Evolutionary conservation across 176 grass and related monocot genomes (phyloP).

Genomic region (Carex littledalei): DNA sequence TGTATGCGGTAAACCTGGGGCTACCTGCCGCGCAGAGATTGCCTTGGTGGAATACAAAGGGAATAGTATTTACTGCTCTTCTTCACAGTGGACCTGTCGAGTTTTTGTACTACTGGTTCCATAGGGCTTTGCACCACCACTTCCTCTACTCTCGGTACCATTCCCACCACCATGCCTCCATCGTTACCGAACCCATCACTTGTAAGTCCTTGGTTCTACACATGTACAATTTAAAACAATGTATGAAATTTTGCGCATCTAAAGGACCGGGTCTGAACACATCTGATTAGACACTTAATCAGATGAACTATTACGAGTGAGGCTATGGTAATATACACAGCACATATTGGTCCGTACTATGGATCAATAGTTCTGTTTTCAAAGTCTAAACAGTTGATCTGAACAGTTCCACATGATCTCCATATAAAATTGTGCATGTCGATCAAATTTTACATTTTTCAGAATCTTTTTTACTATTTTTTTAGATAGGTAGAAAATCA

Average conservation of each 20-base stretch:
- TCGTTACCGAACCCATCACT: constrained; percentile 87
- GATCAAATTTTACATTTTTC: too few species aligned
- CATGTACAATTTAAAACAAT: background rate
- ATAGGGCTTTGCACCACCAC: constrained; percentile 84
- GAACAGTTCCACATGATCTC: too few species aligned
- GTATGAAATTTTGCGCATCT: background rate
- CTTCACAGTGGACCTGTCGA: constrained; percentile 62
- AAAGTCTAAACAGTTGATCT: too few species aligned
- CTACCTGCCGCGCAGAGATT: constrained; percentile 20
- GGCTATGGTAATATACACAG: too few species aligned
- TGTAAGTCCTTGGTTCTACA: constrained; percentile 35
- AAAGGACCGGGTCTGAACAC: background rate
- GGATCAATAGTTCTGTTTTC: too few species aligned
- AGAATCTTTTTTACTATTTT: too few species aligned
- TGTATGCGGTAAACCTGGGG: constrained; percentile 24
- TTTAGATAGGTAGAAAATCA: too few species aligned
- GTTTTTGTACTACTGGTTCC: constrained; percentile 97
- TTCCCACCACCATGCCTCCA: constrained; percentile 84
- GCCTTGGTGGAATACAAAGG: constrained; percentile 55
- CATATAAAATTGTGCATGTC: too few species aligned
- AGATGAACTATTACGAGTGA: too few species aligned
- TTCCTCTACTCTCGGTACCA: constrained; percentile 92
- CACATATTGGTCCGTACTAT: too few species aligned
- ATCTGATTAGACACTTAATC: background rate
- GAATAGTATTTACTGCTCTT: constrained; percentile 30